Evolutionary conservation across 2,329 filamentous ascomycete genomes (phyloP).

Genomic region (Botrytis tulipae): DNA sequence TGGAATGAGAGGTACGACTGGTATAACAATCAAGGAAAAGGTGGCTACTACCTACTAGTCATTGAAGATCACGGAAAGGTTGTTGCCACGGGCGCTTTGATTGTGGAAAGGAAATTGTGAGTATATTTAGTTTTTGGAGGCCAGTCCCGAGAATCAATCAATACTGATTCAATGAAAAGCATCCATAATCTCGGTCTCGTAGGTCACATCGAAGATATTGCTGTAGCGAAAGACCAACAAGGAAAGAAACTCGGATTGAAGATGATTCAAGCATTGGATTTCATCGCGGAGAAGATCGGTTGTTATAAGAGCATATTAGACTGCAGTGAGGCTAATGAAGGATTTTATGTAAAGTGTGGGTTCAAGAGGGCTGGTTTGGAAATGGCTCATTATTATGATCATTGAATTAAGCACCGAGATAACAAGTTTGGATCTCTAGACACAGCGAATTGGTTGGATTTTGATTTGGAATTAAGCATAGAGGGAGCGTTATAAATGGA

Average conservation of each 20-base stretch:
- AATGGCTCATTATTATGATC: conserved; percentile 88
- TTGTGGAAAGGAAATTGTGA: conserved; percentile 93
- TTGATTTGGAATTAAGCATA: conserved; percentile 2
- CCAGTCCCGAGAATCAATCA: not conserved
- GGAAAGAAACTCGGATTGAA: conserved; percentile 93
- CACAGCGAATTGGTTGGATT: not conserved
- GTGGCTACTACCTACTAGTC: conserved; percentile 80
- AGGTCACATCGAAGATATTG: conserved; percentile 97
- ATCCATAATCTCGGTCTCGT: conserved; percentile 80
- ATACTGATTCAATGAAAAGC: conserved; percentile 43
- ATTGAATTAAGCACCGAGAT: conserved; percentile 1
- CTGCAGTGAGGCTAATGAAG: conserved; percentile 93
- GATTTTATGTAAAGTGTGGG: conserved; percentile 97
- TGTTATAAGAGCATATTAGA: conserved; percentile 98
- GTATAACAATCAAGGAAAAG: conserved; percentile 65
- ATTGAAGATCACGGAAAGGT: conserved; percentile 68
- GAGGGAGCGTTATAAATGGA: conserved; percentile 11
- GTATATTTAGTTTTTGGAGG: conserved; percentile 38
- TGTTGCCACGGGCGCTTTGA: conserved; percentile 86
- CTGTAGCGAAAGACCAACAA: conserved; percentile 90
- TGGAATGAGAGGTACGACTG: conserved; percentile 81
- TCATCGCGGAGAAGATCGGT: conserved; percentile 80
- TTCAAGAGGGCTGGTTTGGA: conserved; percentile 89
- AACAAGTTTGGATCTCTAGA: not conserved
- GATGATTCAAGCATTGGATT: conserved; percentile 91